Evolutionary conservation across 768 basidiomycete genomes (phyloP).

Genomic region (Kwoniella sp.): DNA sequence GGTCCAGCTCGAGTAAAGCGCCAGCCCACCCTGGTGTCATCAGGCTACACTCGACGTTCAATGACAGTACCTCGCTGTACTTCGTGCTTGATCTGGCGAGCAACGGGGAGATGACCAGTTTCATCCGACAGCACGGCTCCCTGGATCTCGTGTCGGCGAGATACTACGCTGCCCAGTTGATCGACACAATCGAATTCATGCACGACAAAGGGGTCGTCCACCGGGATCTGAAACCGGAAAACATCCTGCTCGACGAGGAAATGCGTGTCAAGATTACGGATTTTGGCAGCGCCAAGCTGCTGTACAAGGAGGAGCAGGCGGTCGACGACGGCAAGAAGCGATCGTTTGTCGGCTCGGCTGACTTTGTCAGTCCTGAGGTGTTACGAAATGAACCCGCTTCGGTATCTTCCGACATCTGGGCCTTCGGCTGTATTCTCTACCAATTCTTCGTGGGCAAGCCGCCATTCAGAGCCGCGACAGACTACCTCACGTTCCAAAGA

Average conservation of each 20-base stretch:
- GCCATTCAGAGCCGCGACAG: slow-evolving; percentile 80
- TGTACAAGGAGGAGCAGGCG: slow-evolving; percentile 34
- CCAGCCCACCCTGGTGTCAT: slow-evolving; percentile 47
- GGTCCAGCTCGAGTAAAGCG: slow-evolving; percentile 9
- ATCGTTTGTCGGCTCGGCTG: slow-evolving; percentile 84
- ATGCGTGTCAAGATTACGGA: slow-evolving; percentile 93
- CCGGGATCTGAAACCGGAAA: slow-evolving; percentile 58
- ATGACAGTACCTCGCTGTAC: slow-evolving; percentile 47
- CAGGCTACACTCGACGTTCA: slow-evolving; percentile 45
- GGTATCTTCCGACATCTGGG: slow-evolving; percentile 88
- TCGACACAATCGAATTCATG: slow-evolving; percentile 85
- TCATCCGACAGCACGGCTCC: slow-evolving; percentile 65
- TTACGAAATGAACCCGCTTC: slow-evolving; percentile 66
- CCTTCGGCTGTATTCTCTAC: slow-evolving; percentile 86
- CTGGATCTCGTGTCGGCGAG: slow-evolving; percentile 69
- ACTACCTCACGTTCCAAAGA: slow-evolving; percentile 92
- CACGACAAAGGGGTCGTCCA: slow-evolving; percentile 86
- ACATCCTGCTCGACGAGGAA: slow-evolving; percentile 74
- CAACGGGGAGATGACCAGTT: slow-evolving; percentile 52
- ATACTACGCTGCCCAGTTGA: slow-evolving; percentile 83
- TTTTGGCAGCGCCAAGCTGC: slow-evolving; percentile 74
- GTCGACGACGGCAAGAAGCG: slow-evolving; percentile 56
- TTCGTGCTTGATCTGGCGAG: slow-evolving; percentile 53
- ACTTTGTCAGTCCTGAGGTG: slow-evolving; percentile 84
- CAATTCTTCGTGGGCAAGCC: slow-evolving; percentile 89